These are phyloP conservation scores for Silene latifolia DNA, from an alignment of 148 eudicot genomes.

Conservation along the genomic window DNA sequence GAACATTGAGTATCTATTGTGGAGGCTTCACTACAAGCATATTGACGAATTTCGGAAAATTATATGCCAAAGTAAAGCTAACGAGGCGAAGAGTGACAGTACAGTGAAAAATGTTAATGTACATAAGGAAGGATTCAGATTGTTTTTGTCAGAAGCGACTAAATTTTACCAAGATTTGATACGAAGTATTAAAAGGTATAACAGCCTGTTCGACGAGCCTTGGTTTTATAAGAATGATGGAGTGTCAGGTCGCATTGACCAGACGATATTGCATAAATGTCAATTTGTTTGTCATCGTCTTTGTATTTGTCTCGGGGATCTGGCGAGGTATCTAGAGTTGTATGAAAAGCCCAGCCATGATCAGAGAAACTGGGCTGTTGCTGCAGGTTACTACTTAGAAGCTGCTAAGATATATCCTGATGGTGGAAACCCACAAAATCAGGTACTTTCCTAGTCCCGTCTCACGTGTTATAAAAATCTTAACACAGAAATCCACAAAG, in stretches of 20 bases:
- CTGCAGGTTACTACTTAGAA: slow-evolving; percentile 69
- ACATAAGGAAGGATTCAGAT: slow-evolving; percentile 49
- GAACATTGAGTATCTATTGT: slow-evolving; percentile 59
- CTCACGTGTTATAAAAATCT: slow-evolving; percentile 3
- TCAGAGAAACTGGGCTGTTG: slow-evolving; percentile 62
- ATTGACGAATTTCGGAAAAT: slow-evolving; percentile 84
- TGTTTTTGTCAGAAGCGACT: slow-evolving; percentile 64
- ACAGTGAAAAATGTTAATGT: slow-evolving; percentile 24
- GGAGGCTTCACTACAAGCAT: slow-evolving; percentile 95
- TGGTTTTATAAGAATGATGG: slow-evolving; percentile 34
- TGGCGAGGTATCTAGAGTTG: slow-evolving; percentile 69
- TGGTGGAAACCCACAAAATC: slow-evolving; percentile 97
- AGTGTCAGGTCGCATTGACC: slow-evolving; percentile 32
- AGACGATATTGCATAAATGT: slow-evolving; percentile 40
- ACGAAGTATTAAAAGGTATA: slow-evolving; percentile 43
- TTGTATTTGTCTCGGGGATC: slow-evolving; percentile 84
- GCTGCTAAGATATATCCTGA: slow-evolving; percentile 70
- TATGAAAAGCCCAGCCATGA: slow-evolving; percentile 44
- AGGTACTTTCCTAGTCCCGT: slow-evolving; percentile 42
- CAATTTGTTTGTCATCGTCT: slow-evolving; percentile 68
- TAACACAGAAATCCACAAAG: too few species aligned
- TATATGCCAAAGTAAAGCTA: slow-evolving; percentile 32
- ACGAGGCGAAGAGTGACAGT: slow-evolving; percentile 13
- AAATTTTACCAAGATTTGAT: slow-evolving; percentile 67
- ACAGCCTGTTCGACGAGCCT: slow-evolving; percentile 48